These are phyloP conservation scores for Pythium aristosporum DNA, from an alignment of 352 stramenopile species.

Conservation along the genomic window DNA sequence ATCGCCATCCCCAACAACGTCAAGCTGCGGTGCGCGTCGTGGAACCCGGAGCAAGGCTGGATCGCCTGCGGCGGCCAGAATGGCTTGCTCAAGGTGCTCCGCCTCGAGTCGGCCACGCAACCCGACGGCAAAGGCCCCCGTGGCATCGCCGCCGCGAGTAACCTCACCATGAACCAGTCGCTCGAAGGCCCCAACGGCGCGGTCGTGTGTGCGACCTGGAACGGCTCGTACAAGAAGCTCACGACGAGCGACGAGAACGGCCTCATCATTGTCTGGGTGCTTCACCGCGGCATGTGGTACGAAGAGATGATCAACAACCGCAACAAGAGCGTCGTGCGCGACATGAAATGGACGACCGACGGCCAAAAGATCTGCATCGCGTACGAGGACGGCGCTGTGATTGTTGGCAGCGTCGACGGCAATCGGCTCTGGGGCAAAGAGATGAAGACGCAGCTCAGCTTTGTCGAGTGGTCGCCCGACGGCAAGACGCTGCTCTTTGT, in stretches of 20 bases:
- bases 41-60: conserved; percentile 93
- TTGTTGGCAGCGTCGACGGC: conserved; percentile 93
- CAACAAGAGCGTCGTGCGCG: conserved; percentile 92
- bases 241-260: conserved; percentile 94
- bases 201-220: conserved; percentile 93
- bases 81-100: conserved; percentile 92
- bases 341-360: conserved; percentile 95
- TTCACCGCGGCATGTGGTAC: conserved; percentile 93
- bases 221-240: conserved; percentile 93
- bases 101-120: conserved; percentile 77
- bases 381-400: conserved; percentile 94
- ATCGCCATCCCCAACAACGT: conserved; percentile 94
- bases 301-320: conserved; percentile 98
- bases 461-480: conserved; percentile 94
- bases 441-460: conserved; percentile 88
- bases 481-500: conserved; percentile 88
- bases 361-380: conserved; percentile 95
- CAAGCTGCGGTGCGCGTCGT: conserved; percentile 88
- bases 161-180: conserved; percentile 95
- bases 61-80: conserved; percentile 94
- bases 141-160: conserved; percentile 85
- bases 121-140: conserved; percentile 68
- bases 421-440: conserved; percentile 95
- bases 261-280: conserved; percentile 96
- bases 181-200: conserved; percentile 91